phyloP scores from a whole-genome alignment of 108 stramenopile species.

The Chaetoceros tenuissimus region DNA sequence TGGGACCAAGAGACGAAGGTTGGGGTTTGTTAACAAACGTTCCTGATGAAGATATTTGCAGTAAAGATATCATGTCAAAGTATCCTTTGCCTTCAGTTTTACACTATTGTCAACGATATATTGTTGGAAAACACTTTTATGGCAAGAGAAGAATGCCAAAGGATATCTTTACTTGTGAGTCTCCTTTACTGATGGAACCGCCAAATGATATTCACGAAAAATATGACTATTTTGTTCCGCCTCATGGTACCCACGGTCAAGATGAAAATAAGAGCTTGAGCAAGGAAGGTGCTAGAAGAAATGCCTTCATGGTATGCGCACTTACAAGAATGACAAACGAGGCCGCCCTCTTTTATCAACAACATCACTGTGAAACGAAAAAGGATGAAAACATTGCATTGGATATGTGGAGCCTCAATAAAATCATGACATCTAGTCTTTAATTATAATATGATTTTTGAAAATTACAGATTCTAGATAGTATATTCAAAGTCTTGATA shows the following conservation, averaged over 20 bases:
- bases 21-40: slow-evolving; percentile 47
- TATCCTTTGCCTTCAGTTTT: slow-evolving; percentile 32
- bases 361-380: not conserved
- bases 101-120: slow-evolving; percentile 52
- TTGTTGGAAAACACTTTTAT: slow-evolving; percentile 53
- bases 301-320: slow-evolving; percentile 37
- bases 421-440: not conserved
- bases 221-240: slow-evolving; percentile 41
- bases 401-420: not conserved
- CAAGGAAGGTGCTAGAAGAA: not conserved
- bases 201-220: slow-evolving; percentile 36
- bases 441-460: too few species aligned
- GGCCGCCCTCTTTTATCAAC: slow-evolving; percentile 13
- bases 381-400: not conserved
- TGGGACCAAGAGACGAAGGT: slow-evolving; percentile 40
- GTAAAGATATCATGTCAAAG: slow-evolving; percentile 21
- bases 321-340: slow-evolving; percentile 39
- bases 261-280: not conserved
- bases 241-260: slow-evolving; percentile 18
- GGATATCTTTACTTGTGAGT: slow-evolving; percentile 61
- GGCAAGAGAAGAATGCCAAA: slow-evolving; percentile 68
- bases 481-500: too few species aligned
- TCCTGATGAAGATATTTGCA: slow-evolving; percentile 33
- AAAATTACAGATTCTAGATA: too few species aligned
- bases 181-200: slow-evolving; percentile 54